Evolutionary conservation across 768 basidiomycete genomes (phyloP), one percentile per base, ranked within the genome.

Genomic region (Auricularia heimuer): DNA sequence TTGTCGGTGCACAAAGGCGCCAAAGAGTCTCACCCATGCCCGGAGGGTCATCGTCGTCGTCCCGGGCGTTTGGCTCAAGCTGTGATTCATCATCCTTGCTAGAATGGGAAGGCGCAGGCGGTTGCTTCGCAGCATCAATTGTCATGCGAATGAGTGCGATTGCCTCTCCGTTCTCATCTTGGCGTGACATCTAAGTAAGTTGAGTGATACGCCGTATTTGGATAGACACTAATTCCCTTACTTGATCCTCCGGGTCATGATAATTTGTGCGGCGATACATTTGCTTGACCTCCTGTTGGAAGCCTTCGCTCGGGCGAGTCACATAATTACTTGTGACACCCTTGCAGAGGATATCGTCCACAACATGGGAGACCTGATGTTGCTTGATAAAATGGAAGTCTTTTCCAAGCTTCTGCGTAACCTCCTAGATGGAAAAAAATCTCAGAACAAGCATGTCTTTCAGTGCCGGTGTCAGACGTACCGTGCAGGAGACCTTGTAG

Each of bases 371-470:
- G 10, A 64, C 62, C 16, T 63, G 63, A 66, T 75, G 75, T 63
- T 75, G 71, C 64, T 76, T 76, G 18, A 69, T 64, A 64, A 75
- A 76, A 47, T 73, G 65, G 74, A 61, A 64, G 35, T 64, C 72
- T 51, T 75, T 75, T 3, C 66, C 67, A 62, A 29, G 29, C 29
- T 29, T 75, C 68, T 56, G 66, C 65, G 54, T 45, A 44, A 3
- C 63, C 44, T 11, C 73, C 71, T 4, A 67, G 42, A 72, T 73
- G 67, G 67, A 29, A 54, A 65, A 36, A 68, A 65, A 1, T 62
- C 54, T 61, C 63, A 45, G 42, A 68, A 18, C 44, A 29, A 29
- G 29, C 18, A 61, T 14, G 61, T 35, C 16, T 24, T 65, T 24
- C 65, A 62, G 34, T 66, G 66, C 4, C 16, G n/a, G 14, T 63